phyloP scores from a whole-genome alignment of 208 protist genomes.

The Trypanosoma mega region DNA sequence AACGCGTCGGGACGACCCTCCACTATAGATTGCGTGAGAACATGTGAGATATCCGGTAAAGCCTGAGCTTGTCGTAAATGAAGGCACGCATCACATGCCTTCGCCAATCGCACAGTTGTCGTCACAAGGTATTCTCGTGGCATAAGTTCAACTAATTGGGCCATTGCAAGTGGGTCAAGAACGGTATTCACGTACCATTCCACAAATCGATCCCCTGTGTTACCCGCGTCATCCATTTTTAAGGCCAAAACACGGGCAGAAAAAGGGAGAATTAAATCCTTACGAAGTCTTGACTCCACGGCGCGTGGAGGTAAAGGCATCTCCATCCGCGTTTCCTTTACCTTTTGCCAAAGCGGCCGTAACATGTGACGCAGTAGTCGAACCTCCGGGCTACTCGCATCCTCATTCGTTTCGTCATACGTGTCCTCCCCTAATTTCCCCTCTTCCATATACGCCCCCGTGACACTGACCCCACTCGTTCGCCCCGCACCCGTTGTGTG shows the following conservation, averaged over 20 bases:
- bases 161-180: conserved; percentile 75
- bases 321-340: conserved; percentile 38
- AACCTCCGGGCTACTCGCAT: conserved; percentile 7
- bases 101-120: conserved; percentile 69
- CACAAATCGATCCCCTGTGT: conserved; percentile 66
- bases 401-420: conserved; percentile 13
- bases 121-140: conserved; percentile 74
- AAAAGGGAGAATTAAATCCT: conserved; percentile 75
- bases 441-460: conserved; percentile 7
- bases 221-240: conserved; percentile 35
- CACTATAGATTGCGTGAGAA: conserved; percentile 59
- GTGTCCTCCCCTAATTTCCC: conserved; percentile 19
- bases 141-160: conserved; percentile 73
- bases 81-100: conserved; percentile 47
- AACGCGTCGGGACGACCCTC: conserved; percentile 61
- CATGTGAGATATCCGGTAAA: conserved; percentile 71
- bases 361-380: conserved; percentile 13
- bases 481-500: background rate
- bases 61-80: conserved; percentile 44
- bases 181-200: conserved; percentile 84
- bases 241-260: conserved; percentile 74
- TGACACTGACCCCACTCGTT: background rate
- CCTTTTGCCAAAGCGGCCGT: conserved; percentile 19
- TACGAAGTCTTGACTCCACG: conserved; percentile 68
- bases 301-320: conserved; percentile 37